phyloP scores from a whole-genome alignment of 2,329 filamentous ascomycete species.

The Cercospora citrullina region DNA sequence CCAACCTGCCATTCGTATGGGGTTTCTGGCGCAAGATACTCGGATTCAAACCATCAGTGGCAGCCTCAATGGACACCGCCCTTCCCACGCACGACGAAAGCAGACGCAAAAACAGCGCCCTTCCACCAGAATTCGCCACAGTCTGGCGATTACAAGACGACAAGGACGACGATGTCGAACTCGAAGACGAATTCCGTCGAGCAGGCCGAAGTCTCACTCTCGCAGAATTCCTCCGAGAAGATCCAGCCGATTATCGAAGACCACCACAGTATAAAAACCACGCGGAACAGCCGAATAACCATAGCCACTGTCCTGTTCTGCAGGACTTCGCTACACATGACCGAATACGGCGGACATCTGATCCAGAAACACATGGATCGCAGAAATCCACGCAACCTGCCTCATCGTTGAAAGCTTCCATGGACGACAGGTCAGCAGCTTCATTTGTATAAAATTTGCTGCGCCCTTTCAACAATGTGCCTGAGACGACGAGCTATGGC shows the following conservation, averaged over 20 bases:
- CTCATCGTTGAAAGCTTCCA: background rate
- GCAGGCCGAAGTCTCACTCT: constrained; percentile 6
- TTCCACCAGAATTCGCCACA: constrained; percentile 15
- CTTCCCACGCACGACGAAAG: constrained; percentile 2
- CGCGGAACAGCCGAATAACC: background rate
- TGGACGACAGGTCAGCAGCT: constrained; percentile 3
- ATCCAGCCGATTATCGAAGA: background rate
- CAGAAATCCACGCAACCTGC: constrained; percentile 4
- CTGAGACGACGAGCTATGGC: background rate
- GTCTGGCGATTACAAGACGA: constrained; percentile 12
- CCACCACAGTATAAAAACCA: background rate
- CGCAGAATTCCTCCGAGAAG: constrained; percentile 7
- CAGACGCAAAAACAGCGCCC: constrained; percentile 12
- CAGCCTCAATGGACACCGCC: constrained; percentile 2
- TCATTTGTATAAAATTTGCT: constrained; percentile 6
- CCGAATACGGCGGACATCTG: background rate
- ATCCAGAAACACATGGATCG: constrained; percentile 2
- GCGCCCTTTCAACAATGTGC: background rate
- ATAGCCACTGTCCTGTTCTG: background rate
- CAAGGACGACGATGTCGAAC: background rate
- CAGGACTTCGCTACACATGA: background rate
- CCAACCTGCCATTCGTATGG: constrained; percentile 63
- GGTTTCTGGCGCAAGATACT: constrained; percentile 50
- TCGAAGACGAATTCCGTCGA: constrained; percentile 11
- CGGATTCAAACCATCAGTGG: constrained; percentile 37